Evolutionary conservation across 208 protist genomes (phyloP), one percentile per base, ranked within the genome.

Genomic region (Entamoeba moshkovskii): DNA sequence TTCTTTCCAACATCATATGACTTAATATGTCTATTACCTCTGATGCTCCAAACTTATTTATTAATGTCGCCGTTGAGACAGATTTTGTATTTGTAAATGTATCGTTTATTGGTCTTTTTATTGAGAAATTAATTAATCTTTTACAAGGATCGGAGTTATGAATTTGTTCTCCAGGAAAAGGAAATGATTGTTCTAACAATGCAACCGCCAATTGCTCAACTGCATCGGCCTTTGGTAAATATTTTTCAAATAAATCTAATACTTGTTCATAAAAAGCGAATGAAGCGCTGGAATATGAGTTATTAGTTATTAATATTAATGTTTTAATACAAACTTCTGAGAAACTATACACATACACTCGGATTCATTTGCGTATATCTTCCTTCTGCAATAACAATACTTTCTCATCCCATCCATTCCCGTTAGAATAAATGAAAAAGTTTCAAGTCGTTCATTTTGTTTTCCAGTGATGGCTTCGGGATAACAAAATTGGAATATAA

Each of bases 401-500:
- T 85, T 85, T 85, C 59, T 85, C 33, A 85, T 42, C 25, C 59
- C 59, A 85, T 85, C 59, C 25, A 85, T 85, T 38, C 59, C 59
- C 16, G 59, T 85, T 85, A 85, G n/a, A 85, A 85, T 29, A 85
- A 85, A 85, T 38, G 29, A 29, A 85, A 85, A 85, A 42, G 11
- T 85, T 85, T 85, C 59, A 85, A 42, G 33, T 85, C 59, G 59
- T 85, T 85, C 59, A 33, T 85, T 85, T 85, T 85, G 59, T 38
- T 29, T 85, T 85, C 59, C 59, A 42, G n/a, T 22, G 11, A 85
- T 3, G n/a, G 1, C 15, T 85, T 85, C 59, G 13, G 59, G 59
- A 85, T 85, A 85, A 85, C 59, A 85, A 85, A 85, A 85, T 85
- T 85, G 18, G n/a, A 85, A 85, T 33, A 85, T 85, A 38, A 85